Evolutionary conservation across 2,329 filamentous ascomycete genomes (phyloP).

Genomic region (Phyllachora maydis): DNA sequence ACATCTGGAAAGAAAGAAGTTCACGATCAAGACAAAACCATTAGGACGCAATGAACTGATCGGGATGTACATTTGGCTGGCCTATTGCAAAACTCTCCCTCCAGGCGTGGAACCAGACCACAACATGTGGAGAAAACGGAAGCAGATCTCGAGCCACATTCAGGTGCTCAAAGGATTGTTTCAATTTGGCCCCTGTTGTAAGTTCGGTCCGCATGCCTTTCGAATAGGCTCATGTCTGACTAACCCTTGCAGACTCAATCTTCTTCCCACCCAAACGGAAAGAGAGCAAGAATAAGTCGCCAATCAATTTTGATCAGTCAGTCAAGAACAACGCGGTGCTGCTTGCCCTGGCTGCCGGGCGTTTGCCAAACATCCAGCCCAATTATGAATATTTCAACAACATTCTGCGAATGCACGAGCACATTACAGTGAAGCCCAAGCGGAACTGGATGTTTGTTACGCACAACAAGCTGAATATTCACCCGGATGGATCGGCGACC

Average conservation of each 20-base stretch:
- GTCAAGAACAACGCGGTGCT: slow-evolving; percentile 47
- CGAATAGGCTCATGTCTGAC: too few relatives aligned
- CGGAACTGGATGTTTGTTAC: slow-evolving; percentile 39
- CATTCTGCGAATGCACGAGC: slow-evolving; percentile 29
- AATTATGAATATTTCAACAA: slow-evolving; percentile 42
- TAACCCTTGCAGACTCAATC: slow-evolving; percentile 43
- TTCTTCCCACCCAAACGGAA: slow-evolving; percentile 36
- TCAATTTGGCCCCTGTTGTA: slow-evolving; percentile 6
- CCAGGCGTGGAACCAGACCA: slow-evolving; percentile 23
- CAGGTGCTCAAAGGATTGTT: slow-evolving; percentile 51
- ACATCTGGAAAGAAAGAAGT: slow-evolving; percentile 45
- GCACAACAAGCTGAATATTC: slow-evolving; percentile 24
- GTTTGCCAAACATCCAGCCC: slow-evolving; percentile 34
- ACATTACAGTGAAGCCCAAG: slow-evolving; percentile 32
- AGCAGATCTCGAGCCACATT: slow-evolving; percentile 51
- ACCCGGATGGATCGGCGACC: slow-evolving; percentile 22
- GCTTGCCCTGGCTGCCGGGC: slow-evolving; percentile 34
- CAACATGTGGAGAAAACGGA: slow-evolving; percentile 24
- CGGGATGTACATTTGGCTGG: slow-evolving; percentile 43
- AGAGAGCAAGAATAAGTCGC: slow-evolving; percentile 13
- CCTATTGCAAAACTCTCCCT: slow-evolving; percentile 22
- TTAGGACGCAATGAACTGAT: slow-evolving; percentile 53
- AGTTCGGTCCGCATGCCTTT: slow-evolving; percentile 1
- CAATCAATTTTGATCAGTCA: slow-evolving; percentile 24
- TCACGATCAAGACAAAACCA: slow-evolving; percentile 39